Conservation (phyloP, 306 rosid species). For the apple (Malus domestica) region DNA sequence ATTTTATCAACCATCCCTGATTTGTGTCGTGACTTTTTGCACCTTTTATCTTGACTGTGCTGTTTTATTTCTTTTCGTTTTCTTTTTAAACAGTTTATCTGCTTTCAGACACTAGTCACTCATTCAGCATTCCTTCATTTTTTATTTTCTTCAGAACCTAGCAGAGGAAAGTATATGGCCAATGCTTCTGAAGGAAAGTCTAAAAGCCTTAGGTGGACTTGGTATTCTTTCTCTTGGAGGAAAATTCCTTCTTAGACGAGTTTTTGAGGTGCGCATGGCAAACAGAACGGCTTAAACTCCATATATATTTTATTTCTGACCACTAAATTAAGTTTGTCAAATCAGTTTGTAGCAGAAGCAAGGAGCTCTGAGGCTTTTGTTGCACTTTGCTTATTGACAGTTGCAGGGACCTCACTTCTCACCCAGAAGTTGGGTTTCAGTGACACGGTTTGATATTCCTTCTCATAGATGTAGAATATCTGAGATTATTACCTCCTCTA, state of each 20-base stretch:
- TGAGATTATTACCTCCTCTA: background rate
- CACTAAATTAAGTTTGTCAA: conserved; percentile 30
- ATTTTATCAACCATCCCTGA: background rate
- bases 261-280: conserved; percentile 68
- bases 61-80: background rate
- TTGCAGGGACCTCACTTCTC: conserved; percentile 88
- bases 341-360: conserved; percentile 96
- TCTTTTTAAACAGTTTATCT: background rate
- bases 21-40: background rate
- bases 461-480: conserved; percentile 6
- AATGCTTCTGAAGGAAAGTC: conserved; percentile 88
- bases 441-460: conserved; percentile 66
- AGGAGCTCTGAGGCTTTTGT: conserved; percentile 99
- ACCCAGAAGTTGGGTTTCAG: conserved; percentile 97
- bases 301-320: conserved; percentile 10
- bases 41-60: background rate
- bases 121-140: conserved; percentile 4
- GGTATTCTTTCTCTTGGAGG: conserved; percentile 95
- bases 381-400: conserved; percentile 91
- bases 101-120: background rate
- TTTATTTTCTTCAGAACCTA: conserved; percentile 48
- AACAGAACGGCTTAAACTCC: conserved; percentile 7
- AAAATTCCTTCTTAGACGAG: conserved; percentile 83
- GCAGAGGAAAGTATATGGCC: conserved; percentile 85
- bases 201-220: conserved; percentile 89